Evolutionary conservation across 1,284 basidiomycete genomes (phyloP).

Genomic region (Cryptococcus hybrid): DNA sequence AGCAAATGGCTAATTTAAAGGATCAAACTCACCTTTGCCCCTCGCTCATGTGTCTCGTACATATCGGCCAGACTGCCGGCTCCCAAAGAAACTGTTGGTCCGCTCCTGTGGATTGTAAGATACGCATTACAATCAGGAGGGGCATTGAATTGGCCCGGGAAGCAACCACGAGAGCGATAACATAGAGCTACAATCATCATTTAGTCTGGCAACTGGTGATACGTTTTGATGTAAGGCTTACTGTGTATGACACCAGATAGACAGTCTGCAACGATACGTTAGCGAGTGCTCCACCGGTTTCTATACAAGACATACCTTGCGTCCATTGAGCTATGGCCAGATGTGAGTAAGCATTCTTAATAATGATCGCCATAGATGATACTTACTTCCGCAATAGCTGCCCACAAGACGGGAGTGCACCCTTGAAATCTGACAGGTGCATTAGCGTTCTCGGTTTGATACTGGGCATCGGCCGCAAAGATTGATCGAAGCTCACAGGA

Average conservation of each 20-base stretch:
- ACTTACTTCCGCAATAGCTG: slow-evolving; percentile 31
- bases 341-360: not conserved
- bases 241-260: slow-evolving; percentile 60
- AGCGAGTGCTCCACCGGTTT: not conserved
- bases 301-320: slow-evolving; percentile 57
- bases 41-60: slow-evolving; percentile 73
- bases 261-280: slow-evolving; percentile 50
- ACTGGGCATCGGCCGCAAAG: too few species aligned
- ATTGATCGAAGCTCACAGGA: slow-evolving; percentile 51
- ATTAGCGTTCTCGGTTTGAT: too few species aligned
- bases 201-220: not conserved
- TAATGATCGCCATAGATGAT: not conserved
- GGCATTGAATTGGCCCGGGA: slow-evolving; percentile 62
- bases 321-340: slow-evolving; percentile 59
- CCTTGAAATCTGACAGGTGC: slow-evolving; percentile 38
- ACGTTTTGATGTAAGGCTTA: slow-evolving; percentile 21
- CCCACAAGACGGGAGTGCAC: slow-evolving; percentile 41
- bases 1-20: not conserved
- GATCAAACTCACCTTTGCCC: slow-evolving; percentile 55
- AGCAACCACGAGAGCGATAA: slow-evolving; percentile 63
- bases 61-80: slow-evolving; percentile 76
- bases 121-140: slow-evolving; percentile 61
- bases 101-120: slow-evolving; percentile 57
- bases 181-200: slow-evolving; percentile 57
- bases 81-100: slow-evolving; percentile 72